Evolutionary conservation across 768 basidiomycete species (phyloP).

Genomic region (Phylloporus sp.): DNA sequence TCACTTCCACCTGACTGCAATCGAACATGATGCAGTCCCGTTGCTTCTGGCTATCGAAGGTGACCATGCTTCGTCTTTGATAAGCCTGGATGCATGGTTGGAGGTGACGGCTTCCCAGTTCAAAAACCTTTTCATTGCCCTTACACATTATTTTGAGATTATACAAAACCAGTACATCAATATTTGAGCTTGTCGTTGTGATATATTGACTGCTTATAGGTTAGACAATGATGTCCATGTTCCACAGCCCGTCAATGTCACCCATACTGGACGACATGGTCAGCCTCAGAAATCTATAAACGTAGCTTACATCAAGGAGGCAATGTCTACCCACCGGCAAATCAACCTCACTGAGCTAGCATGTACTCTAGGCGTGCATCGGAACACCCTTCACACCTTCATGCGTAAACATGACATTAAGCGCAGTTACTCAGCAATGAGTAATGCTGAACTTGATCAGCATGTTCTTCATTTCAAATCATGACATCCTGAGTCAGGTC

Average conservation of each 20-base stretch:
- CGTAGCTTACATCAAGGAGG: neutral
- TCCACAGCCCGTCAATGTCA: neutral
- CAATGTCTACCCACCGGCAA: neutral
- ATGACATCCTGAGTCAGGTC: constrained; percentile 8
- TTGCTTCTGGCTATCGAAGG: too few species aligned
- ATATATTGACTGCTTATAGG: neutral
- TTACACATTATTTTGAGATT: too few species aligned
- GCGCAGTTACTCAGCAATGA: constrained; percentile 11
- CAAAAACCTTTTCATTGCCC: too few species aligned
- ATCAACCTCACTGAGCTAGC: constrained; percentile 14
- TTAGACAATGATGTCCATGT: neutral
- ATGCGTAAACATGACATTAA: constrained; percentile 12
- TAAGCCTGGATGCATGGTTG: too few species aligned
- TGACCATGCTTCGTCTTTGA: too few species aligned
- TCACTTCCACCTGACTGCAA: too few species aligned
- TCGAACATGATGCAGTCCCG: too few species aligned
- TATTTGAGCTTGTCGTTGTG: too few species aligned
- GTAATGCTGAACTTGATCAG: constrained; percentile 16
- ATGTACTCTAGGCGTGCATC: constrained; percentile 12
- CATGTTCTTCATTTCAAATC: constrained; percentile 8
- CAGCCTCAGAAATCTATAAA: neutral
- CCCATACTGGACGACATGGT: neutral
- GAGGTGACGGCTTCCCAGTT: too few species aligned
- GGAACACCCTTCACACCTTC: constrained; percentile 16
- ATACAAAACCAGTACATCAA: too few species aligned